These are phyloP conservation scores for Leccinum boreale DNA, from an alignment of 768 basidiomycete species.

Conservation along the genomic window DNA sequence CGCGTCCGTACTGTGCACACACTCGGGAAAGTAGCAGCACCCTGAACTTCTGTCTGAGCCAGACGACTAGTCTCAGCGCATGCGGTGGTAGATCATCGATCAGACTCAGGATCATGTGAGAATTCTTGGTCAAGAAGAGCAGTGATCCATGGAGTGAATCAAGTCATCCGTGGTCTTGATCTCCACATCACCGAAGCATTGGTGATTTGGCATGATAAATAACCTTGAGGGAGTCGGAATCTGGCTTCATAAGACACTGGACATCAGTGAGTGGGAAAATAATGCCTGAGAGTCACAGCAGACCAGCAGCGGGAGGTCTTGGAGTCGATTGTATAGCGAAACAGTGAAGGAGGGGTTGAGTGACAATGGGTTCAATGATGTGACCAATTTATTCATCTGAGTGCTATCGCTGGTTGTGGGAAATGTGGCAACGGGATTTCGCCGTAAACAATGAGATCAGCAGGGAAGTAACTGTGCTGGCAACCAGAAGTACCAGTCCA, in stretches of 20 bases:
- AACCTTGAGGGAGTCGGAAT: not conserved
- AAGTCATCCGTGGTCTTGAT: not conserved
- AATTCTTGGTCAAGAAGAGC: not conserved
- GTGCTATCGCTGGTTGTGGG: not conserved
- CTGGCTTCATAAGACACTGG: not conserved
- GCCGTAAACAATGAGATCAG: not conserved
- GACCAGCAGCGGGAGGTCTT: not conserved
- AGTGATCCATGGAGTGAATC: not conserved
- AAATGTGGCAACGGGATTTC: not conserved
- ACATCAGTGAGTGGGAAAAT: not conserved
- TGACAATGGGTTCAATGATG: not conserved
- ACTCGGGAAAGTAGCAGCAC: slow-evolving; percentile 1
- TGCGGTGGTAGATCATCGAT: not conserved
- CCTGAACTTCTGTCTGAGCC: slow-evolving; percentile 6
- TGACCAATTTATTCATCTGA: not conserved
- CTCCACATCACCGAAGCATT: not conserved
- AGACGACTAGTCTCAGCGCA: not conserved
- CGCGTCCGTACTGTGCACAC: slow-evolving; percentile 4
- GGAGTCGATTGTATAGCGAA: not conserved
- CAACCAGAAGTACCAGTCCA: not conserved
- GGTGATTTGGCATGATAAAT: not conserved
- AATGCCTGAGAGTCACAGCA: not conserved
- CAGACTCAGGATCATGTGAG: not conserved
- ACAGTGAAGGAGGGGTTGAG: not conserved
- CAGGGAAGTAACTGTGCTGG: not conserved